Evolutionary conservation across 352 stramenopile species (phyloP).

Genomic region (Pythium apleroticum): DNA sequence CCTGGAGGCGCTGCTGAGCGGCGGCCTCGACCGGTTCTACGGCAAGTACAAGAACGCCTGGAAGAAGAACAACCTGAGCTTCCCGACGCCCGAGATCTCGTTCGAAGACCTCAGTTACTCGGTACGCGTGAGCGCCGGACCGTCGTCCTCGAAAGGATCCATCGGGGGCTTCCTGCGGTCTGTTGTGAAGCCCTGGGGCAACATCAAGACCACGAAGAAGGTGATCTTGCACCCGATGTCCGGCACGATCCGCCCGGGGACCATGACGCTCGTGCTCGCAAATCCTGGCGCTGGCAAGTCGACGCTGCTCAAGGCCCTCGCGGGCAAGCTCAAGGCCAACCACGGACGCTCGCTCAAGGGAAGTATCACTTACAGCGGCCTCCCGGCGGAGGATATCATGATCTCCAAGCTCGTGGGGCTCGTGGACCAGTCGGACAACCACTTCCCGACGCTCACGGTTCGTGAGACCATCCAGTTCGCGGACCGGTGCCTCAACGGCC

Average conservation of each 20-base stretch:
- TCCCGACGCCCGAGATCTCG: conserved; percentile 54
- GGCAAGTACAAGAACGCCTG: conserved; percentile 42
- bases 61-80: conserved; percentile 51
- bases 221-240: conserved; percentile 63
- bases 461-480: conserved; percentile 94
- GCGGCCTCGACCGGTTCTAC: conserved; percentile 56
- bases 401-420: conserved; percentile 65
- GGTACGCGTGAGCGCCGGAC: conserved; percentile 32
- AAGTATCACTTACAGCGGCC: conserved; percentile 50
- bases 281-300: conserved; percentile 69
- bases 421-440: conserved; percentile 76
- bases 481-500: conserved; percentile 80
- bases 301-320: conserved; percentile 60
- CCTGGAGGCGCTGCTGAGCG: conserved; percentile 53
- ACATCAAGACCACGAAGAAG: conserved; percentile 35
- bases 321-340: conserved; percentile 46
- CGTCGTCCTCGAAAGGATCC: conserved; percentile 17
- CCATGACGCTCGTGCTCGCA: conserved; percentile 60
- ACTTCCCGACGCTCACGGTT: conserved; percentile 90
- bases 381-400: conserved; percentile 42
- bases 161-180: conserved; percentile 22
- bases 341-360: conserved; percentile 34
- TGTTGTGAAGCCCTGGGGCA: conserved; percentile 28
- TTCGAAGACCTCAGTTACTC: conserved; percentile 59
- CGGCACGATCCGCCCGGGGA: conserved; percentile 59